A percentile compares a stretch with the other conserved stretches of the same genome.
Evolutionary conservation across 2,329 filamentous ascomycete species (phyloP).

Genomic region (Penicillium sp.): DNA sequence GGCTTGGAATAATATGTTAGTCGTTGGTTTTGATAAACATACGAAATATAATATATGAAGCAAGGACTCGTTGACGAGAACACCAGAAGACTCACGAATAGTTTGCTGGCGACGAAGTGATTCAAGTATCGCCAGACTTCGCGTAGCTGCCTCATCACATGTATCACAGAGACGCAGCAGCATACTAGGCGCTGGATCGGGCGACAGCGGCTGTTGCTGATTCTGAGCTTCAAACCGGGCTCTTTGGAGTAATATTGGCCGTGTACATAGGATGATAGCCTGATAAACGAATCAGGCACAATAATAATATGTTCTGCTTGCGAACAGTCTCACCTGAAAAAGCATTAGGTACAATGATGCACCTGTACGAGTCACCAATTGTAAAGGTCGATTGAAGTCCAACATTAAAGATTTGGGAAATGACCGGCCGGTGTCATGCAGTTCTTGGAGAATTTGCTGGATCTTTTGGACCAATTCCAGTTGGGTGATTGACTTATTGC

Average conservation of each 20-base stretch:
- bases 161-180: conserved; percentile 17
- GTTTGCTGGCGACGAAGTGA: conserved; percentile 14
- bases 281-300: not conserved
- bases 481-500: conserved; percentile 20
- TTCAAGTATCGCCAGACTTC: conserved; percentile 20
- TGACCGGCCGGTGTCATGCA: conserved; percentile 15
- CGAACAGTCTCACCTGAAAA: conserved; percentile 13
- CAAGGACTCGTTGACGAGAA: too few species aligned
- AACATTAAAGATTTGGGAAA: conserved; percentile 14
- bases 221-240: conserved; percentile 14
- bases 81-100: conserved; percentile 14
- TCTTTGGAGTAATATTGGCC: conserved; percentile 20
- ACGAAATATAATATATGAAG: not conserved
- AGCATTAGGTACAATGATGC: conserved; percentile 23
- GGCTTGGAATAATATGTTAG: not conserved
- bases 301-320: not conserved
- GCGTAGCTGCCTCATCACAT: conserved; percentile 21
- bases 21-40: not conserved
- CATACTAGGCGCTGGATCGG: conserved; percentile 6
- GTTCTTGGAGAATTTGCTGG: conserved; percentile 16
- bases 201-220: conserved; percentile 2
- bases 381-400: conserved; percentile 17
- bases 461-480: conserved; percentile 18
- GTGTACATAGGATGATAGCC: conserved; percentile 24
- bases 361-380: conserved; percentile 20